phyloP scores from a whole-genome alignment of 2,329 filamentous ascomycete genomes.

The Diaporthe nobilis region DNA sequence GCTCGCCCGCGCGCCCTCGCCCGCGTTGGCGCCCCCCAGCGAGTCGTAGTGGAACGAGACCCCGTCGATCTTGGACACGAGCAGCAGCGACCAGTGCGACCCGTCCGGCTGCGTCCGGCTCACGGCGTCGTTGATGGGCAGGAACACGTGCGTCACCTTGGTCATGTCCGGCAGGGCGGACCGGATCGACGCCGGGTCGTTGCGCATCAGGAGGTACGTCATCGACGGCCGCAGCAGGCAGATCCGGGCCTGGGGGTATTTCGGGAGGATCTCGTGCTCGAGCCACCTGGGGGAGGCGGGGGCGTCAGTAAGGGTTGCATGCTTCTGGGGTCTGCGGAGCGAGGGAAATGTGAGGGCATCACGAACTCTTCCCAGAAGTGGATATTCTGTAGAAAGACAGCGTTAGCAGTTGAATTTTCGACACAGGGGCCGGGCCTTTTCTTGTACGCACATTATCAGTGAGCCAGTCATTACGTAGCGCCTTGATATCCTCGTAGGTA shows the following conservation, averaged over 20 bases:
- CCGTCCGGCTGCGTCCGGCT: conserved; percentile 87
- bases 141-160: conserved; percentile 90
- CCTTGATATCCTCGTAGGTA: conserved; percentile 89
- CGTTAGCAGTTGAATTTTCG: conserved; percentile 43
- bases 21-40: conserved; percentile 80
- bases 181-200: conserved; percentile 67
- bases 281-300: conserved; percentile 71
- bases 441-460: conserved; percentile 86
- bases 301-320: conserved; percentile 23
- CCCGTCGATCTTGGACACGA: conserved; percentile 89
- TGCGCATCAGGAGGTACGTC: conserved; percentile 90
- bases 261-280: conserved; percentile 86
- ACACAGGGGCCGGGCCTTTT: conserved; percentile 30
- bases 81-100: conserved; percentile 92
- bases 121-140: conserved; percentile 92
- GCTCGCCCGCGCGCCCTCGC: conserved; percentile 79
- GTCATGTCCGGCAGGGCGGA: conserved; percentile 85
- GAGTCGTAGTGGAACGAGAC: conserved; percentile 98
- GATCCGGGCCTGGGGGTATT: conserved; percentile 87
- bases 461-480: conserved; percentile 92
- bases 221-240: conserved; percentile 92
- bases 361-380: conserved; percentile 96
- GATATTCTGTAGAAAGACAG: conserved; percentile 76
- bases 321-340: conserved; percentile 32
- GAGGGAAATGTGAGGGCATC: conserved; percentile 4